Evolutionary conservation across 805 yeast species (phyloP).

Genomic region (Yarrowia porcina): DNA sequence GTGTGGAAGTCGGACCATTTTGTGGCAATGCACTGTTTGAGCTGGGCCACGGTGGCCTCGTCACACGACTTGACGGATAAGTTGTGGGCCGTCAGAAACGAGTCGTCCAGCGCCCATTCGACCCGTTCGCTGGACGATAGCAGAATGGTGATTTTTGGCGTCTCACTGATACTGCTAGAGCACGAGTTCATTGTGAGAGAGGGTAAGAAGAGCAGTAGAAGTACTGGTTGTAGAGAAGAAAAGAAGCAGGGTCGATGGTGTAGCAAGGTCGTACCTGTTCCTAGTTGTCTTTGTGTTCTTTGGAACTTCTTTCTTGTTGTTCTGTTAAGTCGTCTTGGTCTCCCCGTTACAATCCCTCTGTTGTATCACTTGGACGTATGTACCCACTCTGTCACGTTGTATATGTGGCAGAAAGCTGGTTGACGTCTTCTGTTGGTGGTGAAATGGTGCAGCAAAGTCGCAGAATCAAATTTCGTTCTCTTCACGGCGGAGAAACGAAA

Average conservation of each 20-base stretch:
- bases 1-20: slow-evolving; percentile 35
- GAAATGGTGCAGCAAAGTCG: too few relatives aligned
- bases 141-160: slow-evolving; percentile 30
- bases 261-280: not conserved
- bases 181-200: slow-evolving; percentile 8
- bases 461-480: too few relatives aligned
- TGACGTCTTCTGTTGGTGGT: too few relatives aligned
- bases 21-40: slow-evolving; percentile 30
- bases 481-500: too few relatives aligned
- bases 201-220: not conserved
- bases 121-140: slow-evolving; percentile 32
- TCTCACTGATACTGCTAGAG: slow-evolving; percentile 4
- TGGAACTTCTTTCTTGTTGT: too few relatives aligned
- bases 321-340: too few relatives aligned
- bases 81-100: slow-evolving; percentile 29
- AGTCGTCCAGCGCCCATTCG: slow-evolving; percentile 28
- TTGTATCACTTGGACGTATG: too few relatives aligned
- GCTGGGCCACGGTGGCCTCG: slow-evolving; percentile 28
- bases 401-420: too few relatives aligned
- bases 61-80: slow-evolving; percentile 29
- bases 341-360: too few relatives aligned
- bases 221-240: not conserved
- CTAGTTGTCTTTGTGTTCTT: not conserved
- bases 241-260: not conserved
- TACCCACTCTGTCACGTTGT: too few relatives aligned